Percentiles rank a stretch among this genome's conserved stretches.
Conservation (phyloP, 805 yeast species). For the Pichia eremophila region DNA sequence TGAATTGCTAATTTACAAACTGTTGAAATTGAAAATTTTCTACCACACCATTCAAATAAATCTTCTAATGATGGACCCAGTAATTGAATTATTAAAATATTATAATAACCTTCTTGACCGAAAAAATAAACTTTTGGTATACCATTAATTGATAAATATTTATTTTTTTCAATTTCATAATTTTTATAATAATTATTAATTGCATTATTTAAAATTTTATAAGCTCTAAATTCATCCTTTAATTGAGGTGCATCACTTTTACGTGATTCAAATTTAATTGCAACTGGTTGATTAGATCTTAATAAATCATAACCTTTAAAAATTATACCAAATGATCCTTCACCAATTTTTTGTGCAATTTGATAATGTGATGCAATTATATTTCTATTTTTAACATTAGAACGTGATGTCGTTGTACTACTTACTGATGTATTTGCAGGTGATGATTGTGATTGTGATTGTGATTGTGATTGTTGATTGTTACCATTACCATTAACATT, state of each 20-base stretch:
- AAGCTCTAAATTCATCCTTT: constrained; percentile 73
- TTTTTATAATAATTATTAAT: constrained; percentile 23
- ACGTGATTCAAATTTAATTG: constrained; percentile 70
- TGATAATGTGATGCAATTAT: constrained; percentile 57
- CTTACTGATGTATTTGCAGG: not conserved
- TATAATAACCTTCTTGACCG: constrained; percentile 80
- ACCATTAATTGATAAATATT: constrained; percentile 35
- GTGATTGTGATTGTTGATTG: not conserved
- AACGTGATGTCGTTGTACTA: not conserved
- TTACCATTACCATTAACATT: not conserved
- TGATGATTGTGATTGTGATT: not conserved
- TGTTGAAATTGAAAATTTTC: constrained; percentile 62
- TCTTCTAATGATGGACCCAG: constrained; percentile 82
- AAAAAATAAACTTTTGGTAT: constrained; percentile 79
- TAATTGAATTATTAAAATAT: constrained; percentile 65
- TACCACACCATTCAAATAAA: constrained; percentile 81
- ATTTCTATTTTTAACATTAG: constrained; percentile 13
- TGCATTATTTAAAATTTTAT: constrained; percentile 58
- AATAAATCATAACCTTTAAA: constrained; percentile 73
- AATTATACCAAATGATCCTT: constrained; percentile 79
- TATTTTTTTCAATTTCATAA: constrained; percentile 14
- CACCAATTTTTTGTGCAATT: constrained; percentile 78
- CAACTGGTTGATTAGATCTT: constrained; percentile 52
- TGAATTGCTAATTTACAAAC: constrained; percentile 69
- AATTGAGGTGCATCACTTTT: constrained; percentile 78